These are phyloP conservation scores for Leucogyrophana mollusca DNA, from an alignment of 768 basidiomycete species.

Conservation along the genomic window DNA sequence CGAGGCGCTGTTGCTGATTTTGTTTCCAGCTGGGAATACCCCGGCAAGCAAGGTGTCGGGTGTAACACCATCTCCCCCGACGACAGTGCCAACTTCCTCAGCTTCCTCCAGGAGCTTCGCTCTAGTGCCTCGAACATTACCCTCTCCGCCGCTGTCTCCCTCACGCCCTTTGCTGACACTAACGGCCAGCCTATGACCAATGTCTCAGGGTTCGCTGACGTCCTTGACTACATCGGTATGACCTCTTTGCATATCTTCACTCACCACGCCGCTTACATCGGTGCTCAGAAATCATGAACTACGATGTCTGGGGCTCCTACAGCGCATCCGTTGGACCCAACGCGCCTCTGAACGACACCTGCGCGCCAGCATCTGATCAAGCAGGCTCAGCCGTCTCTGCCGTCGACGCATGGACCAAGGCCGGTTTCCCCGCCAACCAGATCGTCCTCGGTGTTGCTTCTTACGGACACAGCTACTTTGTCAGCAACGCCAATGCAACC, in stretches of 20 bases:
- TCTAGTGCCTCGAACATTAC: slow-evolving; percentile 52
- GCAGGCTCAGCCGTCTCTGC: slow-evolving; percentile 76
- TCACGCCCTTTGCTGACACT: slow-evolving; percentile 62
- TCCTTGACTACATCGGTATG: slow-evolving; percentile 71
- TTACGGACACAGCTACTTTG: slow-evolving; percentile 76
- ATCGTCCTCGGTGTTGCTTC: slow-evolving; percentile 84
- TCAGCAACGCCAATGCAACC: slow-evolving; percentile 30
- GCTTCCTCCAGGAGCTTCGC: slow-evolving; percentile 73
- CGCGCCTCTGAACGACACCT: slow-evolving; percentile 79
- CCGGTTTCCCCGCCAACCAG: slow-evolving; percentile 70
- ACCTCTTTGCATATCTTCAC: slow-evolving; percentile 19
- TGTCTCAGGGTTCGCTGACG: slow-evolving; percentile 62
- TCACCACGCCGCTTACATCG: slow-evolving; percentile 7
- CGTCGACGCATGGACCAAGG: slow-evolving; percentile 69
- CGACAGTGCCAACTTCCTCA: slow-evolving; percentile 79
- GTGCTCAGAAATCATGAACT: slow-evolving; percentile 65
- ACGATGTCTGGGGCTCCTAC: slow-evolving; percentile 60
- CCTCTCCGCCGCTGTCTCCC: slow-evolving; percentile 70
- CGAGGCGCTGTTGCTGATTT: background rate
- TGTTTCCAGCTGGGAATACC: slow-evolving; percentile 79
- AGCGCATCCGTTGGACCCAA: slow-evolving; percentile 69
- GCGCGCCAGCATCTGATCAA: slow-evolving; percentile 56
- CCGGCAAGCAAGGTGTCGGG: slow-evolving; percentile 60
- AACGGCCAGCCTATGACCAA: slow-evolving; percentile 56
- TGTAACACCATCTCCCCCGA: slow-evolving; percentile 63